Evolutionary conservation across 148 eudicot genomes (phyloP).

Genomic region (Spergularia bocconei): DNA sequence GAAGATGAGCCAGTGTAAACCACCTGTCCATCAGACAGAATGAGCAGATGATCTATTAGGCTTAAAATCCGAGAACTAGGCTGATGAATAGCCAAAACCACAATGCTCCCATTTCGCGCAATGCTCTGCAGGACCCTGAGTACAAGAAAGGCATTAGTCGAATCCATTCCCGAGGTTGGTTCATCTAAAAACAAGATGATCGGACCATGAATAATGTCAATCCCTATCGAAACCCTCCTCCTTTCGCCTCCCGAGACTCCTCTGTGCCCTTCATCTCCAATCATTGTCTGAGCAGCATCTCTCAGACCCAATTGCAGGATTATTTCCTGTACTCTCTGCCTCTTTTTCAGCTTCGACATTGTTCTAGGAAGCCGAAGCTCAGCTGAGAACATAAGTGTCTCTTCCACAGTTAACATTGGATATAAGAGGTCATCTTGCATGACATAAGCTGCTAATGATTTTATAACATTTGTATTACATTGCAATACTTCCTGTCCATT

Average conservation of each 20-base stretch:
- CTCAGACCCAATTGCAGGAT: slow-evolving; percentile 83
- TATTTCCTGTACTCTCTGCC: slow-evolving; percentile 57
- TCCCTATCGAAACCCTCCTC: slow-evolving; percentile 79
- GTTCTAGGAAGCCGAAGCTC: slow-evolving; percentile 74
- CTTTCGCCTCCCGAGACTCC: slow-evolving; percentile 93
- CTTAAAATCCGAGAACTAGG: slow-evolving; percentile 79
- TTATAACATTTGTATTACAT: slow-evolving; percentile 16
- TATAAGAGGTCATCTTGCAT: slow-evolving; percentile 88
- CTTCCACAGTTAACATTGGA: slow-evolving; percentile 88
- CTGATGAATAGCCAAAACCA: slow-evolving; percentile 79
- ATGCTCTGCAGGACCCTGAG: slow-evolving; percentile 72
- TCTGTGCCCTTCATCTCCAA: slow-evolving; percentile 93
- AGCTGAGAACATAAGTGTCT: slow-evolving; percentile 78
- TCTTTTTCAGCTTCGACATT: slow-evolving; percentile 64
- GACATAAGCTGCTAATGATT: slow-evolving; percentile 57
- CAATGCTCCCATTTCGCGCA: slow-evolving; percentile 84
- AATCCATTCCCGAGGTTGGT: slow-evolving; percentile 89
- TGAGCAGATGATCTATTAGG: slow-evolving; percentile 56
- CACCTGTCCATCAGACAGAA: slow-evolving; percentile 69
- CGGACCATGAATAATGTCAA: slow-evolving; percentile 84
- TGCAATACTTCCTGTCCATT: slow-evolving; percentile 41
- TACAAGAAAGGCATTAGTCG: slow-evolving; percentile 82
- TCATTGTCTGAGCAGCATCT: slow-evolving; percentile 71
- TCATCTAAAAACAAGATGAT: slow-evolving; percentile 82
- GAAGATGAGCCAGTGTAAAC: slow-evolving; percentile 69